Evolutionary conservation across 2,329 filamentous ascomycete genomes (phyloP), one percentile per base, ranked within the genome.

Genomic region (Dactylonectria macrodidyma): DNA sequence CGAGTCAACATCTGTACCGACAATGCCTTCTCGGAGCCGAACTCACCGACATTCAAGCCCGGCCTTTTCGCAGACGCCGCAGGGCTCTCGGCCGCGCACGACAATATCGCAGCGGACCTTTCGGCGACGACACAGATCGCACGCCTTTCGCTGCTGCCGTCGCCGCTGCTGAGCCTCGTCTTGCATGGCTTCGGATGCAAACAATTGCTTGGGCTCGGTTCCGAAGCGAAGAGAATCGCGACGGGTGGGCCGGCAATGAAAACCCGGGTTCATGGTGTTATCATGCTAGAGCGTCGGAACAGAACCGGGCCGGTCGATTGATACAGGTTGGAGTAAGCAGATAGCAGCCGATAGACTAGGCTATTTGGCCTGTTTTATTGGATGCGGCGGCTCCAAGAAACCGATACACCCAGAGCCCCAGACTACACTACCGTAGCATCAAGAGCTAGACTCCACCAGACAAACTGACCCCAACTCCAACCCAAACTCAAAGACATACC

Each of bases 121-220:
- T 14, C 73, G 73, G 1, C 71, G 72, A 0, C 74, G 74, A n/a
- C 74, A 76, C 6, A 76, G 52, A 6, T 76, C 74, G 50, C 74
- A 76, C 30, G 74, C 74, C 44, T 76, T 76, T 19, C 74, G 71
- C 57, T 76, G 74, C 44, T 76, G 74, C 7, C 74, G 1, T 82
- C 86, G 69, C 19, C 72, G 71, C 19, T 46, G 33, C 46, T 66
- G 58, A 9, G 57, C 58, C 16, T 58, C 26, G 26, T 30, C 56
- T 56, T 60, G 52, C 58, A 62, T 66, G 9, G 36, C 19, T 54
- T 54, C 38, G 24, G 47, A 44, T 44, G 11, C 5, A n/a, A n/a
- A 44, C 41, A n/a, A 16, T 26, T 48, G 41, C 12, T 11, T n/a
- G 26, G 50, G 38, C 26, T 59, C 56, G 61, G 59, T 62, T 62